These are phyloP conservation scores for Hypholoma sublateritium DNA, from an alignment of 768 basidiomycete species.

Conservation along the genomic window DNA sequence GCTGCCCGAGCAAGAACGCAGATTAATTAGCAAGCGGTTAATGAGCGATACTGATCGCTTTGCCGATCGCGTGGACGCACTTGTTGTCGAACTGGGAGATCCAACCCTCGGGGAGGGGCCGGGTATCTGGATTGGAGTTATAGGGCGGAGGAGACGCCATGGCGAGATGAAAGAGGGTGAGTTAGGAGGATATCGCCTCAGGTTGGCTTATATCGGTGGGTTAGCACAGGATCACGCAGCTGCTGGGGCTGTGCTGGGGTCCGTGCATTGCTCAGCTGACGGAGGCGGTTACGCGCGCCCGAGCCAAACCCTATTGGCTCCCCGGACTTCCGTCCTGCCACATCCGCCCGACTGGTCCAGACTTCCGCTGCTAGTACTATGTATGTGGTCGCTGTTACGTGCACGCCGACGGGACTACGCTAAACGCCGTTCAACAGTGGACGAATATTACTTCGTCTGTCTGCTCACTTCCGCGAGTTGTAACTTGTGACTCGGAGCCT, in stretches of 20 bases:
- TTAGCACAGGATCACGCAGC: conserved; percentile 31
- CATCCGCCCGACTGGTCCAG: too few relatives aligned
- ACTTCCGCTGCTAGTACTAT: too few relatives aligned
- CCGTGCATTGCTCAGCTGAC: neutral
- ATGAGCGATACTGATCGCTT: conserved; percentile 10
- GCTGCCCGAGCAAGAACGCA: conserved; percentile 7
- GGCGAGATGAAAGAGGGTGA: conserved; percentile 14
- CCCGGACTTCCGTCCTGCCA: too few relatives aligned
- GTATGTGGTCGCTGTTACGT: too few relatives aligned
- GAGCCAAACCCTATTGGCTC: too few relatives aligned
- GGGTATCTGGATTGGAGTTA: conserved; percentile 51
- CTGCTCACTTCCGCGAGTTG: too few relatives aligned
- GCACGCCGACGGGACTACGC: too few relatives aligned
- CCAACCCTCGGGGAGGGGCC: conserved; percentile 70
- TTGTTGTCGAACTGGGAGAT: conserved; percentile 63
- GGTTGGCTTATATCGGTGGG: conserved; percentile 13
- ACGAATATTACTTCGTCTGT: too few relatives aligned
- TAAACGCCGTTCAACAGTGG: too few relatives aligned
- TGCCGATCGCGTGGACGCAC: conserved; percentile 41
- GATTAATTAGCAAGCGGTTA: neutral
- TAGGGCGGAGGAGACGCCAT: conserved; percentile 48
- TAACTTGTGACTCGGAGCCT: too few relatives aligned
- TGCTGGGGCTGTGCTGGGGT: neutral
- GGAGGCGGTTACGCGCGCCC: neutral
- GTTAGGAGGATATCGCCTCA: neutral